Base-by-base conservation (phyloP, 345 rosid species). In the Leavenworthia alabamica region DNA sequence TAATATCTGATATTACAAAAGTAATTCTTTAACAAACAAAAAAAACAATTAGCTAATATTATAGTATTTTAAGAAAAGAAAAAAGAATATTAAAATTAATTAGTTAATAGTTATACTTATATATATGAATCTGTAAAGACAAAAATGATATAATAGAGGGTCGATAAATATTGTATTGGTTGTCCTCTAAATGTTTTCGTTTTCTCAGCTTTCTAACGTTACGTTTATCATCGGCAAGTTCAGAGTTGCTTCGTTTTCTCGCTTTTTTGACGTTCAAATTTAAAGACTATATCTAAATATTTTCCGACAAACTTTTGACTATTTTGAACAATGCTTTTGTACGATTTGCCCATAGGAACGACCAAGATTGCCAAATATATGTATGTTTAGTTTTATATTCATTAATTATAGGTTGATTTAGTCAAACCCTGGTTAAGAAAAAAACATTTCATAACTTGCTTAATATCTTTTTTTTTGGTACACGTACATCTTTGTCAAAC, bases 201-300 rank as follows among this genome's bases (percentile, higher is more conserved):
- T 26, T 67, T 16, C 17, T 52, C 13, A 31, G 16, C 7, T 27
- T 41, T 51, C 6, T 3, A 8, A 12, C 14, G 29, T 32, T 42
- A 2, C 2, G 15, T 44, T 60, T 31, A 26, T 40, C 53, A 32
- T 60, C 16, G 12, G 74, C 47, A 51, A 51, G 37, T 60, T 60
- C 56, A 1, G 13, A 43, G 62, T 35, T 33, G 62, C 56, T 69
- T 69, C 49, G 48, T 60, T 60, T 11, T 13, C 17, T 69, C 17
- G 36, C 67, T 52, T 44, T 66, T 69, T 52, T 53, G 47, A 68
- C 67, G 15, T 68, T 68, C 36, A 52, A 44, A n/a, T 24, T 43
- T 50, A 9, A 32, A 60, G 19, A 16, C 19, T 48, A 40, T n/a
- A 14, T 15, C 22, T 32, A 5, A 26, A 23, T 57, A 40, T 51